Evolutionary conservation across 495 filamentous ascomycete genomes (phyloP), one percentile per base, ranked within the genome.

Genomic region (Lasiosphaeria ovina): DNA sequence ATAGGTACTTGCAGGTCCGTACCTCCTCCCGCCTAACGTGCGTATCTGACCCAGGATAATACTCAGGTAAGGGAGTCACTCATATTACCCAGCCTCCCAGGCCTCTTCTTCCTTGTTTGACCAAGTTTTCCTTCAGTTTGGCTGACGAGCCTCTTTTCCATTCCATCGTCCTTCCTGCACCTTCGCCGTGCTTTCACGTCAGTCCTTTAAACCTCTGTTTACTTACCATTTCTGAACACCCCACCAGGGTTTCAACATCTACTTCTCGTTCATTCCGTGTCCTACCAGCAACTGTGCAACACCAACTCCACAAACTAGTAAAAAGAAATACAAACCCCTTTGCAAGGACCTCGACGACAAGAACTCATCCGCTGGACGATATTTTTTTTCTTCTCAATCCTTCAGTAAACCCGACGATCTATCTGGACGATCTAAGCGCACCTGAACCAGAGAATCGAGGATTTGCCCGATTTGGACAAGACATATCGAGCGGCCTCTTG

Each of bases 61-160:
- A 24, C 24, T 24, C 24, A 24, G 24, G 24, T 24, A 24, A 24
- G 24, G 24, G 24, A 24, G 24, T 9, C 12, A 47, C 16, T 47
- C 35, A 48, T 35, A 38, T 31, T 32, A 32, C 31, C 40, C 54
- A 31, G 38, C 38, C 51, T 16, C 51, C 54, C 54, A 32, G 54
- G 35, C 45, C 54, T 57, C 38, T 10, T 17, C 54, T 16, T 47
- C 38, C 16, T 32, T 8, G 17, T 44, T 47, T 56, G 35, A 3
- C 17, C 24, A 10, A 38, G 44, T 47, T 3, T 1, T 47, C 11
- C 5, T 47, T 47, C 38, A 42, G 24, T 42, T 42, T 14, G 38
- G 38, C 3, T 2, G 14, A 42, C 8, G 38, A 42, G 38, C 38
- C 38, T 47, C 16, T 47, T n/a, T 47, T n/a, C 16, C 16, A 11